Evolutionary conservation across 768 basidiomycete genomes (phyloP), one percentile per base, ranked within the genome.

Genomic region (Auricularia heimuer): DNA sequence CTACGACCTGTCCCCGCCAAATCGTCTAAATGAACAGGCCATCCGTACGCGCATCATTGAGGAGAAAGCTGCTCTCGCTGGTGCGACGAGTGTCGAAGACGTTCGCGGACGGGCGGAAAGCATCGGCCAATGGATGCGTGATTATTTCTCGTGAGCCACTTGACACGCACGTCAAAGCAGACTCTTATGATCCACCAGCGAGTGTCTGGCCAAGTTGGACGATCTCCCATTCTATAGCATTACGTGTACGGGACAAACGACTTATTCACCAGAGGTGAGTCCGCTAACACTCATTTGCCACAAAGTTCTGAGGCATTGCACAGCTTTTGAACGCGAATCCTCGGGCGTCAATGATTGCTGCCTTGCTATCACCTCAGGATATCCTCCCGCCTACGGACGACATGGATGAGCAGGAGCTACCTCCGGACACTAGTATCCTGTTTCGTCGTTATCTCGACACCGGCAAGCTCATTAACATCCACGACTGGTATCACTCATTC

Each of bases 401-500:
- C 34, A n/a, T 63, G 18, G 62, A 62, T 14, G 70, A 70, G 74
- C 18, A 65, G 74, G 1, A 69, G 86, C 4, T 82, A 79, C 78
- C 77, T 82, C 58, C 79, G 89, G 92, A 94, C 69, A 86, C 84
- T 1, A 86, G 83, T 69, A 88, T 93, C 65, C 77, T 93, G 14
- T 90, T 93, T 77, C 77, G 77, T 60, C 81, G 90, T 24, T 94
- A 92, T 74, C 78, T 87, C 54, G 87, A 92, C 69, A 88, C 88
- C 60, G 90, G 89, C 56, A 86, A 82, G 75, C 82, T 89, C 83
- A 84, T 94, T 74, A 94, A 94, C 71, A 81, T 92, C 2, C 92
- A 89, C 72, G 92, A 94, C 73, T 93, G 91, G 92, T 92, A 85
- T 70, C 86, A 90, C 68, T 82, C 87, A 29, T 94, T 94, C 73